Percentiles rank a stretch among this genome's conserved stretches.
phyloP scores from a whole-genome alignment of 306 rosid species.

The Mimosa bimucronata region DNA sequence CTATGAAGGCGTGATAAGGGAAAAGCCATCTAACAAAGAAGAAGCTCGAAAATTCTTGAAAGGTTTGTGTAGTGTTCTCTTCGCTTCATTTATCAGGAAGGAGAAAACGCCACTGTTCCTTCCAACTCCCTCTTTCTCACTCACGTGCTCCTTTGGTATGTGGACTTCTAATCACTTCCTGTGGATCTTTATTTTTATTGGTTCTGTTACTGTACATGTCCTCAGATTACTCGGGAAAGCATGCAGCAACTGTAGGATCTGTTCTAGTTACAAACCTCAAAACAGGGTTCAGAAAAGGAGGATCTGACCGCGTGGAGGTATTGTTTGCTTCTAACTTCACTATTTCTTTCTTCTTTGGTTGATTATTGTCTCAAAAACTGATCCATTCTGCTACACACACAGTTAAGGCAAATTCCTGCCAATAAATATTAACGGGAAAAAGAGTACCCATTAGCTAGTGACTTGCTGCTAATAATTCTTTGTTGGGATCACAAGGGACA shows the following conservation, averaged over 20 bases:
- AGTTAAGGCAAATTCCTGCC: not conserved
- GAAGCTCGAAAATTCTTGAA: constrained; percentile 90
- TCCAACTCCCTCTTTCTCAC: not conserved
- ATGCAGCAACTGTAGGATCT: constrained; percentile 88
- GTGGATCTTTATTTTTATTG: constrained; percentile 9
- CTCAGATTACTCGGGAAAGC: constrained; percentile 86
- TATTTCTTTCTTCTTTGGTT: not conserved
- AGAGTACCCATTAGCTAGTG: constrained; percentile 18
- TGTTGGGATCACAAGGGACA: constrained; percentile 3
- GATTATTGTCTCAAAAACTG: not conserved
- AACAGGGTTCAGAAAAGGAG: constrained; percentile 90
- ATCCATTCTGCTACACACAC: not conserved
- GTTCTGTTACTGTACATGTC: not conserved
- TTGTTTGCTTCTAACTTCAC: not conserved
- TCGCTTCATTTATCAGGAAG: constrained; percentile 23
- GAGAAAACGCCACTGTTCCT: not conserved
- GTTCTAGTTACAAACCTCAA: constrained; percentile 88
- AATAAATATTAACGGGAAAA: not conserved
- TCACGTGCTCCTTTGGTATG: not conserved
- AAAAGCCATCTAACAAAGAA: constrained; percentile 89
- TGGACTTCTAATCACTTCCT: constrained; percentile 18
- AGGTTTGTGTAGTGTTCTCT: constrained; percentile 53
- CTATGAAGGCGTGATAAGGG: constrained; percentile 85
- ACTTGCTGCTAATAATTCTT: constrained; percentile 14
- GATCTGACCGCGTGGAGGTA: constrained; percentile 90